Base-by-base conservation (phyloP, 495 filamentous ascomycete species). In the Hyaloscypha variabilis region DNA sequence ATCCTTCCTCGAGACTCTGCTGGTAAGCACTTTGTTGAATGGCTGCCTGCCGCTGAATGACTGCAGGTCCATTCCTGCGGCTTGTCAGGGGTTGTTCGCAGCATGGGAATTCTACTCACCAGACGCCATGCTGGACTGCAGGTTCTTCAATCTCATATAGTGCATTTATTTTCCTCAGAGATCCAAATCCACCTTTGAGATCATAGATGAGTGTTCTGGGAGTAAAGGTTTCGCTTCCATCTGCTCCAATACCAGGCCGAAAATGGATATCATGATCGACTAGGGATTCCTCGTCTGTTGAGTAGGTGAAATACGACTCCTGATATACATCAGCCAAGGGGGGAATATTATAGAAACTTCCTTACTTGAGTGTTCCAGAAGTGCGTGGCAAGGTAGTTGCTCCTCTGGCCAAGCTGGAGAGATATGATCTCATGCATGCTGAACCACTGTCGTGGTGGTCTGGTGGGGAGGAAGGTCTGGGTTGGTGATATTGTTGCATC, bases 251-350 rank as follows among this genome's bases (percentile, higher is more conserved):
- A n/a, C 95, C 95, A 1, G 91, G 85, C 42, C 94, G 85, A 74
- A 96, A 99, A 73, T 96, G 91, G 58, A 98, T 83, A 75, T 98
- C 91, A 81, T 98, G 95, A 72, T 99, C 87, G 64, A 99, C 77
- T 0, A 84, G 83, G 25, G 92, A 91, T 64, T 86, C 81, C 57
- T 87, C 78, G 31, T 88, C 79, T 34, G 83, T 83, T 11, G 83
- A 80, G 73, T 97, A 98, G 26, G 95, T 97, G 74, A 99, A 99
- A 77, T 99, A 99, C 13, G 94, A 97, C 81, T 99, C 96, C 92
- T 93, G 3, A 75, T 17, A 31, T 46, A 19, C 11, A 65, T 49
- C 63, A 71, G 52, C 23, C 31, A 51, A 46, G 30, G 8, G 19
- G 51, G 49, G 28, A 63, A 17, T 25, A 36, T 55, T 3, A 34